phyloP scores from a whole-genome alignment of 2,329 filamentous ascomycete genomes.

The Curvularia verruculosa region DNA sequence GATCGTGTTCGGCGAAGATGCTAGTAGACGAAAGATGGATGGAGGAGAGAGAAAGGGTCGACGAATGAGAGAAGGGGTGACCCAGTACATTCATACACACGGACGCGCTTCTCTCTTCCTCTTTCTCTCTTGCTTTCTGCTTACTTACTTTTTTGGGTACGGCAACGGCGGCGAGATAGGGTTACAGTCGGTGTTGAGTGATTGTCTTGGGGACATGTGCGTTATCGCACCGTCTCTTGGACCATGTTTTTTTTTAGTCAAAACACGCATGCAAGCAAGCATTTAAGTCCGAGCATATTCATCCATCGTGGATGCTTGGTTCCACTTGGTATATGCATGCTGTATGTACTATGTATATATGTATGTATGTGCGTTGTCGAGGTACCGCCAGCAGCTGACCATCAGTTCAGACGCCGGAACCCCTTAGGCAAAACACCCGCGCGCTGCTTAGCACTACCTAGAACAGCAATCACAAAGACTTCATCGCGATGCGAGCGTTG shows the following conservation, averaged over 20 bases:
- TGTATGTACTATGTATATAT: no score
- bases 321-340: no score
- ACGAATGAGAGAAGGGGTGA: no score
- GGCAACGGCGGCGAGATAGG: background rate
- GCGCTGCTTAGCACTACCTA: background rate
- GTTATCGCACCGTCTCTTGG: background rate
- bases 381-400: background rate
- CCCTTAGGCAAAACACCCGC: background rate
- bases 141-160: background rate
- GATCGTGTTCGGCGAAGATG: background rate
- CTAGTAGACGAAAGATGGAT: no score
- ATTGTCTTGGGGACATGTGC: background rate
- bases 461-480: background rate
- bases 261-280: background rate
- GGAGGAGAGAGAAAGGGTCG: no score
- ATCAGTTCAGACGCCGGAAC: background rate
- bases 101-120: no score
- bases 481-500: constrained; percentile 1
- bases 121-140: background rate
- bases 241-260: background rate
- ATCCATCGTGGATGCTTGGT: no score
- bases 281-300: no score
- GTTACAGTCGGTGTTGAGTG: background rate
- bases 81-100: no score
- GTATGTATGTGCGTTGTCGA: background rate